Percentiles rank a stretch among this genome's conserved stretches.
Conservation (phyloP, 148 eudicot species). For the Rheum nobile region DNA sequence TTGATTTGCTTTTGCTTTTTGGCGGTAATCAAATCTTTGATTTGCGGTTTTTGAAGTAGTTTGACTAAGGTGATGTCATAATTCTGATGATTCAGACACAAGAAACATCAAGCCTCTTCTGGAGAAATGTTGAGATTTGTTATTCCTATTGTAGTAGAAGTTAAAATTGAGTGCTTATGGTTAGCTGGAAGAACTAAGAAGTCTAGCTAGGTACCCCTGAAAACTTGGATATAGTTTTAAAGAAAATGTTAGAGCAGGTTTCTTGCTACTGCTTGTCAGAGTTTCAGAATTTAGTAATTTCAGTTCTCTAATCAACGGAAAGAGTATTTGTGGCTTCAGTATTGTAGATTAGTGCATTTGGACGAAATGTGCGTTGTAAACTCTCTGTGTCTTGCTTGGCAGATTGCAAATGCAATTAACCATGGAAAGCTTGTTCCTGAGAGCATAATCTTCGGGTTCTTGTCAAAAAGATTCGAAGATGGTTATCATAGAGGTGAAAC, state of each 20-base stretch:
- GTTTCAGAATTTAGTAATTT: not conserved
- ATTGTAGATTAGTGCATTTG: not conserved
- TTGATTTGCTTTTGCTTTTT: not conserved
- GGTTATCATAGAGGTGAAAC: constrained; percentile 17
- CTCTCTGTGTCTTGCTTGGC: not conserved
- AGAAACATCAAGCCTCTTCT: not conserved
- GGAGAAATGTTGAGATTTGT: not conserved
- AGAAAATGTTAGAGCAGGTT: not conserved
- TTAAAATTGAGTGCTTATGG: not conserved
- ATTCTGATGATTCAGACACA: not conserved
- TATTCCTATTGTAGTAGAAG: not conserved
- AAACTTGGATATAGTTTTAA: not conserved
- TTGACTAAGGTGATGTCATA: not conserved
- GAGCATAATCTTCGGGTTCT: constrained; percentile 19
- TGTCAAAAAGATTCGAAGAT: constrained; percentile 23
- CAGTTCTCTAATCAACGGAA: not conserved
- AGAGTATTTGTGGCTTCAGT: not conserved
- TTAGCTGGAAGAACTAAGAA: not conserved
- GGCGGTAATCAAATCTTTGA: not conserved
- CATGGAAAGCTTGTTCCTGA: constrained; percentile 23
- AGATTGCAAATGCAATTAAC: constrained; percentile 24
- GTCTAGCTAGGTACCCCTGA: not conserved
- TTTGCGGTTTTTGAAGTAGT: not conserved
- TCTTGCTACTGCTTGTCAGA: not conserved
- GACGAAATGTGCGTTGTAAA: not conserved